These are phyloP conservation scores for Barnettozyma sp. DNA, from an alignment of 805 yeast genomes.

Conservation along the genomic window DNA sequence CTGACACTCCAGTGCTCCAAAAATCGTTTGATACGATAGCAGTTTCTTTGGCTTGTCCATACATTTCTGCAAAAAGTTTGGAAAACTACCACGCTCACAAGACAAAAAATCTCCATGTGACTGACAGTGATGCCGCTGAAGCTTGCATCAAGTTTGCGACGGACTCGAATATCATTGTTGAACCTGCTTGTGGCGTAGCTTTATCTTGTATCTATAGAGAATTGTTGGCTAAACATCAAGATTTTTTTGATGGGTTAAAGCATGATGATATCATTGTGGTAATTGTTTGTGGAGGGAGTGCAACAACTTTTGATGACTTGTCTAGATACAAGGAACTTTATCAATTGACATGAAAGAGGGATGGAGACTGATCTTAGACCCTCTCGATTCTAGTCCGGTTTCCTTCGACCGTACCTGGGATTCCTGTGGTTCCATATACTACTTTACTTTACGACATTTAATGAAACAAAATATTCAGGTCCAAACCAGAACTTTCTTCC, in stretches of 20 bases:
- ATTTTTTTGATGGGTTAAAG: conserved; percentile 25
- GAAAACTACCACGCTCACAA: conserved; percentile 36
- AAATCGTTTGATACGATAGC: conserved; percentile 49
- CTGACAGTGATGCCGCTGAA: conserved; percentile 49
- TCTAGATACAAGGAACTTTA: conserved; percentile 13
- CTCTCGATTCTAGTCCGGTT: too few species aligned
- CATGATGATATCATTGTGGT: conserved; percentile 42
- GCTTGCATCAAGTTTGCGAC: conserved; percentile 45
- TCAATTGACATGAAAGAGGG: conserved; percentile 7
- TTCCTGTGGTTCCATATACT: too few species aligned
- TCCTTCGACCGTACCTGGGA: too few species aligned
- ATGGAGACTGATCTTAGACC: too few species aligned
- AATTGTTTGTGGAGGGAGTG: conserved; percentile 54
- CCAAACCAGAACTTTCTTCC: too few species aligned
- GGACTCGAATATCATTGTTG: conserved; percentile 47
- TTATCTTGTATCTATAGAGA: conserved; percentile 43
- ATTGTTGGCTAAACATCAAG: conserved; percentile 26
- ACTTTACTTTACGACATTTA: too few species aligned
- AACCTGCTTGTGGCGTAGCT: conserved; percentile 74
- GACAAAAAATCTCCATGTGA: conserved; percentile 36
- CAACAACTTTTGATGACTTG: conserved; percentile 29
- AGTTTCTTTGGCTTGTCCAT: conserved; percentile 55
- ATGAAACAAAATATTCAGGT: too few species aligned
- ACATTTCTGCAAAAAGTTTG: conserved; percentile 45
- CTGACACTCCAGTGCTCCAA: conserved; percentile 38